Conservation (phyloP, 2,329 filamentous ascomycete genomes). For the Aspergillus sp. region DNA sequence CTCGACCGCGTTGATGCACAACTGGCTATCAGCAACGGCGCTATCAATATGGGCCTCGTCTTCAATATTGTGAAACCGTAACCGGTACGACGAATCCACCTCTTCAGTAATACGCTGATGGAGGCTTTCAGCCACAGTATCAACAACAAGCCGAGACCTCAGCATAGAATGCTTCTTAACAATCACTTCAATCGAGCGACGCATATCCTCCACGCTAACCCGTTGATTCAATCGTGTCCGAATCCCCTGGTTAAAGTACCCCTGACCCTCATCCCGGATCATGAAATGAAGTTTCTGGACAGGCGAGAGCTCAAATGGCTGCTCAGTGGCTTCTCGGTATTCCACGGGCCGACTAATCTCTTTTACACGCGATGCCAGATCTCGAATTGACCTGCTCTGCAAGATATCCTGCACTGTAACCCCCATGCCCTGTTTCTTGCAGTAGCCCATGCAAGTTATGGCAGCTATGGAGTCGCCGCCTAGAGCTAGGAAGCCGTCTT, state of each 20-base stretch:
- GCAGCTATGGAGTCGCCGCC: conserved; percentile 53
- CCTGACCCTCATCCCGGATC: conserved; percentile 32
- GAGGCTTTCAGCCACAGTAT: conserved; percentile 16
- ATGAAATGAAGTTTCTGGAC: conserved; percentile 41
- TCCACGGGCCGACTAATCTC: conserved; percentile 30
- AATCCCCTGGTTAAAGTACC: conserved; percentile 42
- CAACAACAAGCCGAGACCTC: conserved; percentile 31
- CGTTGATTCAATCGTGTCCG: conserved; percentile 30
- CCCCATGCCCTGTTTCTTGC: conserved; percentile 46
- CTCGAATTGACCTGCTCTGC: conserved; percentile 47
- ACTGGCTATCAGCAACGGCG: conserved; percentile 31
- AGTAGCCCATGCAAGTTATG: conserved; percentile 50
- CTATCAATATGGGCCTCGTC: conserved; percentile 23
- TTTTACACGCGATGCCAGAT: conserved; percentile 33
- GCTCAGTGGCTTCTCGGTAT: conserved; percentile 34
- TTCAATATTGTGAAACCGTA: conserved; percentile 20
- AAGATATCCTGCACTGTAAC: conserved; percentile 51
- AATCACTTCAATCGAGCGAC: conserved; percentile 30
- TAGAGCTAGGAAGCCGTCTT: conserved; percentile 44
- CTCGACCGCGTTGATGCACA: conserved; percentile 34
- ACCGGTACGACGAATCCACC: conserved; percentile 29
- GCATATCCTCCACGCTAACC: conserved; percentile 24
- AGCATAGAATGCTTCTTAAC: conserved; percentile 40
- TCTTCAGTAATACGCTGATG: conserved; percentile 32
- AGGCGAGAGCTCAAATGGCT: conserved; percentile 36